Evolutionary conservation across 225 moss, liverwort and hornwort genomes (phyloP).

Genomic region (Polytrichum commune): DNA sequence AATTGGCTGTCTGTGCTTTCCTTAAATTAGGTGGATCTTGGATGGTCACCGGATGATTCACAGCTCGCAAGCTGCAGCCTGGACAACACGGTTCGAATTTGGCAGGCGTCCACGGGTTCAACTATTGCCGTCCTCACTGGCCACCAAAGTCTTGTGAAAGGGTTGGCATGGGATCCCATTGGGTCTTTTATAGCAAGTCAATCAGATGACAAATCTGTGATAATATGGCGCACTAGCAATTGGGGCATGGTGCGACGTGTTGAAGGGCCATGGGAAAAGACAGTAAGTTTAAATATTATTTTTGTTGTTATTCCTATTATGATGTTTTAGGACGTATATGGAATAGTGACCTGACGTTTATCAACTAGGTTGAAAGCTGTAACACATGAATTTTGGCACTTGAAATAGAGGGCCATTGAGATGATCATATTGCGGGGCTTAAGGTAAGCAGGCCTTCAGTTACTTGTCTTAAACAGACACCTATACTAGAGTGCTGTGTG

Average conservation of each 20-base stretch:
- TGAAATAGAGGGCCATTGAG: no score
- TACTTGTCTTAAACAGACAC: no score
- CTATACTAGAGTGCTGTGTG: no score
- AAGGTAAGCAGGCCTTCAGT: no score
- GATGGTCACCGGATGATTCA: conserved; percentile 98
- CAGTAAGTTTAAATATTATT: conserved; percentile 32
- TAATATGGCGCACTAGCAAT: conserved; percentile 92
- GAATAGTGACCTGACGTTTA: no score
- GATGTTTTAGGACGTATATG: no score
- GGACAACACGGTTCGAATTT: conserved; percentile 88
- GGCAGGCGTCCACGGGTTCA: conserved; percentile 78
- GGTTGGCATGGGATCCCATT: conserved; percentile 97
- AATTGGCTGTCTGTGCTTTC: conserved; percentile 60
- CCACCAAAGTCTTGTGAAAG: conserved; percentile 93
- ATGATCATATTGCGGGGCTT: no score
- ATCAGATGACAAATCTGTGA: conserved; percentile 87
- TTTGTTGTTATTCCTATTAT: no score
- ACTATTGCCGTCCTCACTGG: conserved; percentile 74
- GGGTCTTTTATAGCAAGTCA: conserved; percentile 95
- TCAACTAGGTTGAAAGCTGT: no score
- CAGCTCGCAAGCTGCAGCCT: conserved; percentile 96
- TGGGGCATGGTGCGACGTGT: conserved; percentile 81
- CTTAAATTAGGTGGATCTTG: conserved; percentile 87
- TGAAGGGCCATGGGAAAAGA: conserved; percentile 97
- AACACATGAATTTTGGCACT: no score